These are phyloP conservation scores for Parsonsia alboflavescens DNA, from an alignment of 257 asterid species.

Conservation along the genomic window DNA sequence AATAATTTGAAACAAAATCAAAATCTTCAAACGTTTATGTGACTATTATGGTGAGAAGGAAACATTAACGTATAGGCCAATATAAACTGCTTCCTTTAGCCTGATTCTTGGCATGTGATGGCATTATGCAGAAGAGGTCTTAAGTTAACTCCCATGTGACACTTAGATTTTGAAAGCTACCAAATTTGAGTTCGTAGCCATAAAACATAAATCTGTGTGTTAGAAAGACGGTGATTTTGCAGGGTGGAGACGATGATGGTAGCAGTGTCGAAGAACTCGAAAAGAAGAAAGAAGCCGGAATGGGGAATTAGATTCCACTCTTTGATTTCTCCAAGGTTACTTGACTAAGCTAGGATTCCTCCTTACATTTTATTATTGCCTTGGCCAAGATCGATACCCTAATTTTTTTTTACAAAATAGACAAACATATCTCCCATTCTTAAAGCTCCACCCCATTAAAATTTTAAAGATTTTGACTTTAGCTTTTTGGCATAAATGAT, in stretches of 20 bases:
- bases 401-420: background rate
- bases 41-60: too few species aligned
- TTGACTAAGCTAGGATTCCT: conserved; percentile 1
- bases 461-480: background rate
- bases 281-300: background rate
- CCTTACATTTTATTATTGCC: conserved; percentile 11
- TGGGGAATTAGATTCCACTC: conserved; percentile 24
- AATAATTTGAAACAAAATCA: too few species aligned
- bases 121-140: background rate
- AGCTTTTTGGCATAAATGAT: background rate
- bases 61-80: background rate
- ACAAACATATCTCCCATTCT: conserved; percentile 26
- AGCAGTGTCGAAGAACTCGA: background rate
- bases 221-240: background rate
- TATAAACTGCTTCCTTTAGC: background rate
- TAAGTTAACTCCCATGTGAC: background rate
- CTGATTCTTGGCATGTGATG: background rate
- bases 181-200: background rate
- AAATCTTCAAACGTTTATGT: too few species aligned
- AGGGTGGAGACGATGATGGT: background rate
- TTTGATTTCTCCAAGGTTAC: conserved; percentile 40
- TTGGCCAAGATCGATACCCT: conserved; percentile 7
- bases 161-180: background rate
- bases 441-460: background rate
- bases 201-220: too few species aligned